These are phyloP conservation scores for Orbilia quercus DNA, from an alignment of 2,329 filamentous ascomycete species.

Conservation along the genomic window DNA sequence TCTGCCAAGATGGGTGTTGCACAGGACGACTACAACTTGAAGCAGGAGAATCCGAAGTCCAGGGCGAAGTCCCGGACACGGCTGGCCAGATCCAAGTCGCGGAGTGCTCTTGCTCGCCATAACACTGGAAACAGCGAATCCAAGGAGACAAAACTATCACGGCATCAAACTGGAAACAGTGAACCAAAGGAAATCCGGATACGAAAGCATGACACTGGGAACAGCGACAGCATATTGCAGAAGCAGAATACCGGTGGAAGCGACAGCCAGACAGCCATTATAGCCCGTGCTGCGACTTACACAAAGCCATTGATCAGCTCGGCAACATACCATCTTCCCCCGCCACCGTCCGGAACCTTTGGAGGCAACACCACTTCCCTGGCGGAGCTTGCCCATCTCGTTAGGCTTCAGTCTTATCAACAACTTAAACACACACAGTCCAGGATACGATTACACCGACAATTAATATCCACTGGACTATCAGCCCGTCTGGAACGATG, in stretches of 20 bases:
- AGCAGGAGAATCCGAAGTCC: slow-evolving; percentile 50
- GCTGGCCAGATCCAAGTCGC: slow-evolving; percentile 53
- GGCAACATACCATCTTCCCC: slow-evolving; percentile 49
- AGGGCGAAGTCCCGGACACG: slow-evolving; percentile 52
- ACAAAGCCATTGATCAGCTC: slow-evolving; percentile 54
- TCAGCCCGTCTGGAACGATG: slow-evolving; percentile 79
- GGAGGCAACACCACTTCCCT: slow-evolving; percentile 76
- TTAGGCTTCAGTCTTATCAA: slow-evolving; percentile 81
- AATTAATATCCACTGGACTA: slow-evolving; percentile 78
- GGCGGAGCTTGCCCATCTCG: slow-evolving; percentile 80
- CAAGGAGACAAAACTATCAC: slow-evolving; percentile 50
- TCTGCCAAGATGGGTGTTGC: slow-evolving; percentile 55
- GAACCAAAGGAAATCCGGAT: slow-evolving; percentile 55
- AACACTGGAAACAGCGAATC: slow-evolving; percentile 54
- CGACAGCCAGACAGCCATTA: slow-evolving; percentile 54
- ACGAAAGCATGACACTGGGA: slow-evolving; percentile 53
- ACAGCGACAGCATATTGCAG: slow-evolving; percentile 52
- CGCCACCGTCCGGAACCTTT: slow-evolving; percentile 63
- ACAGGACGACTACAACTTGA: slow-evolving; percentile 52
- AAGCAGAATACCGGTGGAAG: slow-evolving; percentile 53
- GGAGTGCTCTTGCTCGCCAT: slow-evolving; percentile 46
- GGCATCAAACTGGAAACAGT: slow-evolving; percentile 54
- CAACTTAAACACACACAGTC: slow-evolving; percentile 81
- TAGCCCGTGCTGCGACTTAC: slow-evolving; percentile 46
- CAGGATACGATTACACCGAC: slow-evolving; percentile 77